Percentiles rank a stretch among this genome's conserved stretches.
These are phyloP conservation scores for Colletotrichum abscissum DNA, from an alignment of 2,329 filamentous ascomycete genomes.

Conservation along the genomic window DNA sequence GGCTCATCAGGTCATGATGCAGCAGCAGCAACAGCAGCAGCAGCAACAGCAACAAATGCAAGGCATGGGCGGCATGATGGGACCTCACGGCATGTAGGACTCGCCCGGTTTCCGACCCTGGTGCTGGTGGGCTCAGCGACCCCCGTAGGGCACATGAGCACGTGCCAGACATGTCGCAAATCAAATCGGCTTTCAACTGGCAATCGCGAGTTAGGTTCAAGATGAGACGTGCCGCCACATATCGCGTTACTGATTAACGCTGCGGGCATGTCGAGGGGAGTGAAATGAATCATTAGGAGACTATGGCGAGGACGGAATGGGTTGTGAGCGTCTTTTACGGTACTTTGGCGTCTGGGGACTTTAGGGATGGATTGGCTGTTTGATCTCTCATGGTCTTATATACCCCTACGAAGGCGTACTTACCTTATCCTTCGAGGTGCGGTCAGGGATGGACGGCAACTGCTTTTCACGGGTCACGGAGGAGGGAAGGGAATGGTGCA, in stretches of 20 bases:
- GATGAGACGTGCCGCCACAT: not conserved
- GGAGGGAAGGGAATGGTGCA: conserved; percentile 19
- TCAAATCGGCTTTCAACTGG: not conserved
- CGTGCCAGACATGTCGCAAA: not conserved
- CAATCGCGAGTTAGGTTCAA: not conserved
- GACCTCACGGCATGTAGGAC: conserved; percentile 58
- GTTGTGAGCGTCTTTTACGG: conserved; percentile 26
- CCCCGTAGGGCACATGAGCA: not conserved
- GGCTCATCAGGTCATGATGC: conserved; percentile 50
- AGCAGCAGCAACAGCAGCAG: conserved; percentile 50
- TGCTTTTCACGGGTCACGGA: conserved; percentile 2
- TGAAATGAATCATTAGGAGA: not conserved
- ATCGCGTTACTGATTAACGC: not conserved
- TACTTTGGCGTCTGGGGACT: conserved; percentile 23
- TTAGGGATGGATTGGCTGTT: conserved; percentile 16
- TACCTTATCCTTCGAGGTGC: conserved; percentile 31
- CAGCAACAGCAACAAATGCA: conserved; percentile 55
- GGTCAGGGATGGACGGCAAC: conserved; percentile 28
- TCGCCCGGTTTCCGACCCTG: not conserved
- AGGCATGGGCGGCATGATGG: conserved; percentile 67
- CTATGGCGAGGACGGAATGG: not conserved
- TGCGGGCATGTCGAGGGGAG: no score
- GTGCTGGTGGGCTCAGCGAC: not conserved
- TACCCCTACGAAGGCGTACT: conserved; percentile 36
- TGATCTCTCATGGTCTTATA: conserved; percentile 35